These are phyloP conservation scores for Conticribra guillardii DNA, from an alignment of 108 stramenopile species.

Conservation along the genomic window DNA sequence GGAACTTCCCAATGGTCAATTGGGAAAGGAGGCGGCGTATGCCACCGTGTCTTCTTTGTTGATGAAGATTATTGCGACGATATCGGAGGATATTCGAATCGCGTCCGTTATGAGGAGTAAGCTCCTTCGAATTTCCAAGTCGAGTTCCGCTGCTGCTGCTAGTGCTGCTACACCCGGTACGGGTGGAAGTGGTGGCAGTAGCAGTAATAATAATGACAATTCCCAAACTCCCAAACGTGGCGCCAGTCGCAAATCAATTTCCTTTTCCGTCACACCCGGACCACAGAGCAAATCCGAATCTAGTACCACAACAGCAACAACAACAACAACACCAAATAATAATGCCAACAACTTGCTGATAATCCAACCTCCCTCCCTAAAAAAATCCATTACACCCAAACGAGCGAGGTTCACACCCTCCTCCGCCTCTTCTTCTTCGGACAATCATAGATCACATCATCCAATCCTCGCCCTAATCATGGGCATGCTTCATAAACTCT, in stretches of 20 bases:
- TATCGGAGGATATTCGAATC: conserved; percentile 17
- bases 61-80: conserved; percentile 41
- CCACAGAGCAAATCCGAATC: no score
- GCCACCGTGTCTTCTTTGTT: conserved; percentile 47
- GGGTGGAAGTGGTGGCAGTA: no score
- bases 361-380: conserved; percentile 44
- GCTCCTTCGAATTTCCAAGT: background rate
- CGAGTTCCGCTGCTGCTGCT: background rate
- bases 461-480: conserved; percentile 59
- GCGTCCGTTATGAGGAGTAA: background rate
- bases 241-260: conserved; percentile 41
- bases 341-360: background rate
- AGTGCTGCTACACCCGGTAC: no score
- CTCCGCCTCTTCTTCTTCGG: conserved; percentile 1
- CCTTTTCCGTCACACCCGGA: conserved; percentile 27
- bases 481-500: conserved; percentile 77
- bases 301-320: no score
- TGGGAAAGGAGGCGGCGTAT: conserved; percentile 71
- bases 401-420: conserved; percentile 11
- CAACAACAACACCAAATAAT: no score
- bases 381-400: conserved; percentile 48
- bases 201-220: background rate
- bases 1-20: conserved; percentile 71
- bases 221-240: conserved; percentile 40
- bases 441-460: conserved; percentile 6